phyloP scores from a whole-genome alignment of 306 rosid species.

The Fragaria ananassa region DNA sequence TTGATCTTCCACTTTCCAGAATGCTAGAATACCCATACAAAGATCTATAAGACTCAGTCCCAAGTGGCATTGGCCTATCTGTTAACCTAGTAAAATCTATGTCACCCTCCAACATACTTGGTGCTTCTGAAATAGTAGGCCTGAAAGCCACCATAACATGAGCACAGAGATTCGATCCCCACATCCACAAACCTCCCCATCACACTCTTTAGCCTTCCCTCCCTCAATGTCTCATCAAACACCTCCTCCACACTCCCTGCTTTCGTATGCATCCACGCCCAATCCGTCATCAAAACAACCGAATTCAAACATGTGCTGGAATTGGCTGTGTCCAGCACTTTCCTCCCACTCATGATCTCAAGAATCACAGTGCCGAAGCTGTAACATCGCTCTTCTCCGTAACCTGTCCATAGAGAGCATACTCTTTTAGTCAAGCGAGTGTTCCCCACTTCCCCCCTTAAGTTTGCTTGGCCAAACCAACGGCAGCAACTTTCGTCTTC shows the following conservation, averaged over 20 bases:
- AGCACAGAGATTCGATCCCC: conserved; percentile 83
- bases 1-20: conserved; percentile 38
- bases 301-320: conserved; percentile 33
- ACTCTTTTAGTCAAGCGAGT: conserved; percentile 76
- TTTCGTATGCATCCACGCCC: conserved; percentile 71
- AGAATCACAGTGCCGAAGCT: conserved; percentile 79
- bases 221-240: conserved; percentile 41
- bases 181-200: conserved; percentile 80
- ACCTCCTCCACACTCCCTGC: conserved; percentile 50
- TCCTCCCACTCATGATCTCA: conserved; percentile 75
- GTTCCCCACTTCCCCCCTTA: conserved; percentile 33
- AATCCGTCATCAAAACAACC: conserved; percentile 55
- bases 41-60: conserved; percentile 57
- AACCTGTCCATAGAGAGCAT: conserved; percentile 71
- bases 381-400: conserved; percentile 73
- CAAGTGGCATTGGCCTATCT: conserved; percentile 70
- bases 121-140: conserved; percentile 75
- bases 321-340: conserved; percentile 53
- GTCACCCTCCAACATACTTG: conserved; percentile 81
- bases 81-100: conserved; percentile 69
- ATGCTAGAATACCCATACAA: conserved; percentile 33
- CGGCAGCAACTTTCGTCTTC: conserved; percentile 70
- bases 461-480: conserved; percentile 68
- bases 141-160: conserved; percentile 81
- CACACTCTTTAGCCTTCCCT: conserved; percentile 51